Conservation (phyloP, 2,329 filamentous ascomycete species). For the Trichophyton mentagrophytes region DNA sequence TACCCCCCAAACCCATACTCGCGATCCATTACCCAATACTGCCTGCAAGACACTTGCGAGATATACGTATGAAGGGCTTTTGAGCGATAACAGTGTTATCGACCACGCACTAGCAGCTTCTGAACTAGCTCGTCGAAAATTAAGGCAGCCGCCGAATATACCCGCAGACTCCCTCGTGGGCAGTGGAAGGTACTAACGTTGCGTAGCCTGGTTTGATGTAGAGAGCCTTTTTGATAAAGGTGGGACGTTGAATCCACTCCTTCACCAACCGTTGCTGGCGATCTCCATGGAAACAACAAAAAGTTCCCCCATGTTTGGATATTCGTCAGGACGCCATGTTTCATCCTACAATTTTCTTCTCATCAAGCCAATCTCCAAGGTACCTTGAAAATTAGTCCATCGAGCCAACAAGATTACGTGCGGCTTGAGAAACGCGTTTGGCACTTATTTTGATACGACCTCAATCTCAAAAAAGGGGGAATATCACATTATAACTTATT, state of each 20-base stretch:
- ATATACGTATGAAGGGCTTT: background rate
- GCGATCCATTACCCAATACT: background rate
- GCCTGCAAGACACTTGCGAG: background rate
- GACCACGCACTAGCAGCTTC: background rate
- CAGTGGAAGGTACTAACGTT: background rate
- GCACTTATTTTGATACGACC: background rate
- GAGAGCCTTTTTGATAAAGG: background rate
- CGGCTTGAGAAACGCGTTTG: background rate
- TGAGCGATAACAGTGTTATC: background rate
- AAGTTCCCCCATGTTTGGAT: background rate
- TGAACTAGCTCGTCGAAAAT: too few relatives aligned
- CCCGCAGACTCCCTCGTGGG: background rate
- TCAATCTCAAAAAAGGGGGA: background rate
- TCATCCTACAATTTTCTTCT: background rate
- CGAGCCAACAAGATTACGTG: background rate
- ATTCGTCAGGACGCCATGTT: background rate
- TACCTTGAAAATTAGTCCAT: background rate
- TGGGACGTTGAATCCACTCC: too few relatives aligned
- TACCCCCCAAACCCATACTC: background rate
- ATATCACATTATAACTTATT: background rate
- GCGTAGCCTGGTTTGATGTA: background rate
- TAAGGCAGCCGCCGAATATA: slow-evolving; percentile 1
- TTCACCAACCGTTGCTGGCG: background rate
- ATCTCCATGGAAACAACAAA: background rate
- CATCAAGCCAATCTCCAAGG: background rate